Evolutionary conservation across 1,139 yeast species (phyloP), one percentile per base, ranked within the genome.

Genomic region (Scheffersomyces titani): DNA sequence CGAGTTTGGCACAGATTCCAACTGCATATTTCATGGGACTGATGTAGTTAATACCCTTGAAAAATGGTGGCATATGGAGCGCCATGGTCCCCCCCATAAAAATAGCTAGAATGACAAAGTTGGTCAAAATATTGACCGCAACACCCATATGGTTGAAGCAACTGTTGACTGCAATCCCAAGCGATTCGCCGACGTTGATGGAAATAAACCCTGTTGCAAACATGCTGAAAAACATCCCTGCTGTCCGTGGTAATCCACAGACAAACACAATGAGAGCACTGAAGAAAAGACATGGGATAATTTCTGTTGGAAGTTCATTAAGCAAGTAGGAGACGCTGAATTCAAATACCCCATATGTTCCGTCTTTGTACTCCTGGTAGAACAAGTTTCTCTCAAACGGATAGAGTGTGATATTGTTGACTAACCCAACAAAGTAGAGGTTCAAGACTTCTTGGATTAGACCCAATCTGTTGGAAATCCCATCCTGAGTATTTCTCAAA

Each of bases 1-100:
- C 79, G 55, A 78, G 63, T 58, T 75, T 74, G 16, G 80, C 78
- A 63, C 77, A 70, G 16, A 69, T 62, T 2, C 67, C 69, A 49
- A 68, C 70, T 5, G 65, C 70, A 50, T 69, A 70, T 59, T 68
- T 69, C 59, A 67, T 53, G 6, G 72, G 72, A 52, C 61, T 65
- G 52, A 70, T 61, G 52, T 64, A 70, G 58, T 70, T 70, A 61
- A 67, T 61, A 2, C 65, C 72, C 54, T 61, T 57, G 62, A 70
- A 68, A 45, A 70, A 67, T 18, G 58, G 57, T 1, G 72, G 73
- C 71, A 68, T 68, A 36, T 66, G 63, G 51, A 68, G 59, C 24
- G 72, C 67, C 73, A 70, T 70, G 46, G 73, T 68, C 2, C 73
- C 73, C 2, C 69, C 72, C 72, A 69, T 69, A 57, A 70, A 69